Evolutionary conservation across 306 rosid genomes (phyloP).

Genomic region (Rosa multiflora): DNA sequence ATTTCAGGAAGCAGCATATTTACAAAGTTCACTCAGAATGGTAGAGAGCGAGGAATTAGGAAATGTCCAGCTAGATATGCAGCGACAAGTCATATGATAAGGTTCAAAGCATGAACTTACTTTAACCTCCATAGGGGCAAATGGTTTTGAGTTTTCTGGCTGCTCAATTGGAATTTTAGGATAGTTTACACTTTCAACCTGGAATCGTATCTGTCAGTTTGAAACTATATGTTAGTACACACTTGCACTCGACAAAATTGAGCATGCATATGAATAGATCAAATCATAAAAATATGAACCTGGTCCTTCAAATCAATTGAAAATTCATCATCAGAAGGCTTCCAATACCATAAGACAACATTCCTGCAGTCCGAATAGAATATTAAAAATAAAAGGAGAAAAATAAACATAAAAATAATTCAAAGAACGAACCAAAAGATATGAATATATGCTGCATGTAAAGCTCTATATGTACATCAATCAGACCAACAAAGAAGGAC

Average conservation of each 20-base stretch:
- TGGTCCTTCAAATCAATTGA: slow-evolving; percentile 46
- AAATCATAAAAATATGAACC: slow-evolving; percentile 43
- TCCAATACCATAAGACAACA: slow-evolving; percentile 61
- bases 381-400: background rate
- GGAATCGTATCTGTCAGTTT: slow-evolving; percentile 54
- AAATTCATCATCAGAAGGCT: slow-evolving; percentile 28
- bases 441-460: background rate
- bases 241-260: slow-evolving; percentile 5
- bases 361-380: slow-evolving; percentile 38
- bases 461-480: slow-evolving; percentile 9
- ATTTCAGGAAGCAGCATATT: background rate
- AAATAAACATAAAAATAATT: background rate
- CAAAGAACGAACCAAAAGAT: slow-evolving; percentile 4
- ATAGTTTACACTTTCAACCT: slow-evolving; percentile 54
- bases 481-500: background rate
- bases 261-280: slow-evolving; percentile 9
- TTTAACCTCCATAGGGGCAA: slow-evolving; percentile 69
- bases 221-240: slow-evolving; percentile 22
- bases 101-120: slow-evolving; percentile 42
- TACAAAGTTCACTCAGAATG: background rate
- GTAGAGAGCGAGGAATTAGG: background rate
- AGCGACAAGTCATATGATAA: background rate
- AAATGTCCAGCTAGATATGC: background rate
- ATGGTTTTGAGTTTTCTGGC: slow-evolving; percentile 66
- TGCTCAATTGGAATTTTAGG: slow-evolving; percentile 70